Base-by-base conservation (phyloP, 139 green algal species). In the Picochlorum sp. region DNA sequence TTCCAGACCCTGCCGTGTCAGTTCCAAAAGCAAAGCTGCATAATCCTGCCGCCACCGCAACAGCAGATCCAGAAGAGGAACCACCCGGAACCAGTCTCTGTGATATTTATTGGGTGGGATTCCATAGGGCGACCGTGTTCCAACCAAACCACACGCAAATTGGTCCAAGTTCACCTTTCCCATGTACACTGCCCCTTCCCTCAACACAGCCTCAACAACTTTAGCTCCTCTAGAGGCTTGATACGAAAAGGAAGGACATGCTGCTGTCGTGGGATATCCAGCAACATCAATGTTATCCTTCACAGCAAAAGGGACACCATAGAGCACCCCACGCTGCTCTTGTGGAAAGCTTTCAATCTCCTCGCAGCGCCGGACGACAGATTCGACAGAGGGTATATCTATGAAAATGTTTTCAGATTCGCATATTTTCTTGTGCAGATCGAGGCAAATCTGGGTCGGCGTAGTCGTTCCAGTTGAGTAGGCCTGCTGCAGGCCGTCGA, bases 161-260 rank as follows among this genome's bases (percentile, higher is more conserved):
- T 94, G 85, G 67, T 94, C 87, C 76, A 92, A 77, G 74, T 90
- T 90, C 20, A 83, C 89, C 62, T 94, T 92, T 52, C 87, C 85
- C 20, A 91, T 54, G 18, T 79, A 75, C 6, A 69, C 32, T 23
- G 6, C 45, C 79, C 84, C 84, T 70, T 70, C 79, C 21, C 77
- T 58, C 0, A 85, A 11, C 4, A 93, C 57, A 2, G 67, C 65
- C n/a, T 80, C 45, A 18, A 92, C 76, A 2, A 57, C 67, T 4
- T 69, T 63, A 0, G 79, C 79, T 26, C 60, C 72, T 23, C 30
- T 18, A 4, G 34, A n/a, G 0, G 85, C 74, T 11, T 30, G 58
- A 70, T 88, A 86, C 32, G 59, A 44, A 67, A 88, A 92, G 1
- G 62, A 68, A 3, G 70, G 70, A 62, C 86, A 94, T 6, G 78